Evolutionary conservation across 2,329 filamentous ascomycete genomes (phyloP).

Genomic region (Nannizziopsis arthrosporioides): DNA sequence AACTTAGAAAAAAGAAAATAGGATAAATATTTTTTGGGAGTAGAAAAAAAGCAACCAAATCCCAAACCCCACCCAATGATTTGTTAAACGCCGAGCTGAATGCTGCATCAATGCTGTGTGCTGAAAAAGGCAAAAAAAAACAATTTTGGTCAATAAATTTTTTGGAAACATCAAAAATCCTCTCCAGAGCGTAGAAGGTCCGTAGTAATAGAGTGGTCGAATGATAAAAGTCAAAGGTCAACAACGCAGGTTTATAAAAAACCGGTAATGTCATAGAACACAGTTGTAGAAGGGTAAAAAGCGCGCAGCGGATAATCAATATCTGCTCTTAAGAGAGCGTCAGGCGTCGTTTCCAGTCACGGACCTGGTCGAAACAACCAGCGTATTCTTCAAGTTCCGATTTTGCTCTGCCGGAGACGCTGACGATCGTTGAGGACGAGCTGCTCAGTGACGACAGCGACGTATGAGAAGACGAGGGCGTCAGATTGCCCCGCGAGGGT

Average conservation of each 20-base stretch:
- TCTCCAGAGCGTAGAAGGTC: constrained; percentile 1
- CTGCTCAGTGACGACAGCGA: constrained; percentile 72
- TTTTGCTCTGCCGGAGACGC: constrained; percentile 62
- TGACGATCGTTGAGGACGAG: constrained; percentile 44
- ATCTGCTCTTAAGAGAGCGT: constrained; percentile 20
- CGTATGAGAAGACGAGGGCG: constrained; percentile 65
- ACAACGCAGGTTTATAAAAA: neutral
- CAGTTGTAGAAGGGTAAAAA: constrained; percentile 1
- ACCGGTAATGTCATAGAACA: constrained; percentile 7
- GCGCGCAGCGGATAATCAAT: neutral
- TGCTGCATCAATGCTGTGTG: constrained; percentile 5
- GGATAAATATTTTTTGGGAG: neutral
- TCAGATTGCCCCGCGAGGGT: constrained; percentile 10
- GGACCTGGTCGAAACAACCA: constrained; percentile 74
- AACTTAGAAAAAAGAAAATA: neutral
- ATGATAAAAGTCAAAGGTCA: neutral
- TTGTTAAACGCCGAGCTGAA: constrained; percentile 6
- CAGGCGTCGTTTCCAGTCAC: constrained; percentile 37
- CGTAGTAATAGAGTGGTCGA: neutral
- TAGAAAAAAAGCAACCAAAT: neutral
- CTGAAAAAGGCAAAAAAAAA: neutral
- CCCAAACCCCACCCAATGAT: constrained; percentile 1
- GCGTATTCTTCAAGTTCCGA: constrained; percentile 76
- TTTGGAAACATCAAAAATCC: constrained; percentile 1
- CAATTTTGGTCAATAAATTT: neutral